A percentile compares a stretch with the other conserved stretches of the same genome.
phyloP scores from a whole-genome alignment of 139 green algal species.

The Chlamydomonas eustigma region DNA sequence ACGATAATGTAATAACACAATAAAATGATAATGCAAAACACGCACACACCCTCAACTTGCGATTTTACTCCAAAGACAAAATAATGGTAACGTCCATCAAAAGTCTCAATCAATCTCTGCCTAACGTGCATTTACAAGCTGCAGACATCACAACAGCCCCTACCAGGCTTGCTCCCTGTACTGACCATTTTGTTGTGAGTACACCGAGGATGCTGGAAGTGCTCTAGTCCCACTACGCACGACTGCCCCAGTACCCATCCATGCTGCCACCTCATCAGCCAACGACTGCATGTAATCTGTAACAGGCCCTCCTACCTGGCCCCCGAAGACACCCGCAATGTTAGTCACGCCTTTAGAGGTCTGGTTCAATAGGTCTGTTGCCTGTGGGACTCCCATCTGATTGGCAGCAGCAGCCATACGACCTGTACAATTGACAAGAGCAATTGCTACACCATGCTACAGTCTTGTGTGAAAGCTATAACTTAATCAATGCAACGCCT shows the following conservation, averaged over 20 bases:
- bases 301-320: constrained; percentile 37
- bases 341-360: constrained; percentile 37
- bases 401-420: constrained; percentile 40
- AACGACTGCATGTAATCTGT: constrained; percentile 46
- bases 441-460: no score
- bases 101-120: no score
- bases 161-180: neutral
- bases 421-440: constrained; percentile 32
- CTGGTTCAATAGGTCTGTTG: constrained; percentile 37
- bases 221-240: neutral
- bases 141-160: neutral
- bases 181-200: neutral
- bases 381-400: constrained; percentile 45
- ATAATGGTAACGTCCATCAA: no score
- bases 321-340: constrained; percentile 39
- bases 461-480: no score
- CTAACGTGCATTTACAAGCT: no score
- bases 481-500: no score
- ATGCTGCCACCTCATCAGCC: constrained; percentile 52
- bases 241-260: neutral
- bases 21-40: no score
- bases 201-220: constrained; percentile 2
- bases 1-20: no score
- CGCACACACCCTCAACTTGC: no score
- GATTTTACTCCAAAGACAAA: no score